Conservation (phyloP, 2,329 filamentous ascomycete genomes). For the Myrmaecium sp. region DNA sequence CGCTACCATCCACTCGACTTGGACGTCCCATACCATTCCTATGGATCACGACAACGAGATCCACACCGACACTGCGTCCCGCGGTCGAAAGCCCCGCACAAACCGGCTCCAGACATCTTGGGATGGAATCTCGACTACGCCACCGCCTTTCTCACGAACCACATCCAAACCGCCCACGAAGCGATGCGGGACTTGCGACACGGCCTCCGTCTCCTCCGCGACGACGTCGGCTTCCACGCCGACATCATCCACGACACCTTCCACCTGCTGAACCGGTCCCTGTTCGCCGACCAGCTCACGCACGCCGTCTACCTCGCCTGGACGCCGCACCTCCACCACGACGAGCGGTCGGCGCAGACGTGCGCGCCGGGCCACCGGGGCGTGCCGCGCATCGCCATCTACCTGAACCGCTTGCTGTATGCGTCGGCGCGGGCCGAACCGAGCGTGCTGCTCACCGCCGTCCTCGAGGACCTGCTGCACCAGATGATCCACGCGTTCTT, state of each 20-base stretch:
- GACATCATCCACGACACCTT: constrained; percentile 19
- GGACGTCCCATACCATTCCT: neutral
- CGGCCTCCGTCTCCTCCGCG: constrained; percentile 6
- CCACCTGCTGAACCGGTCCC: constrained; percentile 16
- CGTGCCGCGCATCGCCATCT: constrained; percentile 19
- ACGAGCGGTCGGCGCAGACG: constrained; percentile 17
- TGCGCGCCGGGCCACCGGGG: constrained; percentile 15
- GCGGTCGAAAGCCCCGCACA: constrained; percentile 1
- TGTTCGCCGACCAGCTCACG: constrained; percentile 22
- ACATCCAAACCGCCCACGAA: constrained; percentile 9
- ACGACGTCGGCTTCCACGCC: constrained; percentile 6
- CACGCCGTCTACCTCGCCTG: constrained; percentile 20
- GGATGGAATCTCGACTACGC: constrained; percentile 26
- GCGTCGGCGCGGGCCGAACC: too few relatives aligned
- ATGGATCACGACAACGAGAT: constrained; percentile 6
- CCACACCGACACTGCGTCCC: constrained; percentile 1
- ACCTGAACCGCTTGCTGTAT: too few relatives aligned
- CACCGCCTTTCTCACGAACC: constrained; percentile 21
- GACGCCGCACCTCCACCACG: constrained; percentile 9
- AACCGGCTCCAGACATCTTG: constrained; percentile 5
- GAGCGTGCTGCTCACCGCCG: too few relatives aligned
- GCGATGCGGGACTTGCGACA: constrained; percentile 9
- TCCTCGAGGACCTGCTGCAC: constrained; percentile 19
- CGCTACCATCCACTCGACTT: neutral
- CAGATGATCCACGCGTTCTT: constrained; percentile 31